phyloP scores from a whole-genome alignment of 176 grass and related monocot species.

The Aechmea fasciata region DNA sequence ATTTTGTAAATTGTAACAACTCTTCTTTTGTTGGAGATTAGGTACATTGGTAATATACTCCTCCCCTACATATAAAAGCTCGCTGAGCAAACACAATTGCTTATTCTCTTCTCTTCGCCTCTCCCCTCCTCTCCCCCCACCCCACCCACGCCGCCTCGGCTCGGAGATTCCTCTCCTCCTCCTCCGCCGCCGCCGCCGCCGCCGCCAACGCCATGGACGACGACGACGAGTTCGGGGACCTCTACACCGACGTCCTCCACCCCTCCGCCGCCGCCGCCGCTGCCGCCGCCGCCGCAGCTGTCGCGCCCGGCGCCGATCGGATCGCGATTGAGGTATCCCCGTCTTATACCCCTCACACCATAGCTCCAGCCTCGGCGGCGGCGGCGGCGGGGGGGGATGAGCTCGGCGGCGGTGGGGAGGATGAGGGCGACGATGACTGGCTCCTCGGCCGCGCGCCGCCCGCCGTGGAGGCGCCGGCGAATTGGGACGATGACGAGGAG shows the following conservation, averaged over 20 bases:
- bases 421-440: slow-evolving; percentile 61
- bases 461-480: slow-evolving; percentile 45
- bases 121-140: background rate
- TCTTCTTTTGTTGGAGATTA: no score
- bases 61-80: no score
- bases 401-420: background rate
- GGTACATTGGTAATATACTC: no score
- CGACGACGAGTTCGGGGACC: slow-evolving; percentile 97
- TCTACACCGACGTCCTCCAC: slow-evolving; percentile 69
- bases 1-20: no score
- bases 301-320: slow-evolving; percentile 3
- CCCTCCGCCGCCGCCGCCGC: slow-evolving; percentile 10
- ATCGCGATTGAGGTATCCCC: background rate
- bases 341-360: slow-evolving; percentile 12
- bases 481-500: slow-evolving; percentile 66
- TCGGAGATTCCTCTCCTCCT: background rate
- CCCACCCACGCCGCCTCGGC: background rate
- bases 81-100: no score
- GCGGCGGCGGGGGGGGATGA: background rate
- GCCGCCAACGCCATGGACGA: slow-evolving; percentile 48
- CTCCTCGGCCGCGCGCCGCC: slow-evolving; percentile 37
- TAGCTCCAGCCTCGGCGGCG: slow-evolving; percentile 12
- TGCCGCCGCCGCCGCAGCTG: slow-evolving; percentile 7
- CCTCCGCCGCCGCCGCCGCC: background rate
- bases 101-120: no score